Evolutionary conservation across 1,284 basidiomycete species (phyloP).

Genomic region (Rhodofomes roseus): DNA sequence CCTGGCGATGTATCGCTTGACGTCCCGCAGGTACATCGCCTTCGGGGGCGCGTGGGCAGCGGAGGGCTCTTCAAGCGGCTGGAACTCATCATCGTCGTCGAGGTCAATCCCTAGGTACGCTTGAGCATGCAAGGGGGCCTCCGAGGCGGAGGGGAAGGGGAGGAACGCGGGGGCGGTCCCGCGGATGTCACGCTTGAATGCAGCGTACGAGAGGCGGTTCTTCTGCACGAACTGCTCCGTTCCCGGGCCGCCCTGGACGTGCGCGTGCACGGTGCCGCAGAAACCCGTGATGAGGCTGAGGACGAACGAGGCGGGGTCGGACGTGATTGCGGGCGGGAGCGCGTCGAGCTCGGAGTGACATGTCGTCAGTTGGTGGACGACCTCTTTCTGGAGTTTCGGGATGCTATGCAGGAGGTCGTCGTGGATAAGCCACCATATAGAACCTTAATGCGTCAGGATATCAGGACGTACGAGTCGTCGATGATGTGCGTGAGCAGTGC

Average conservation of each 20-base stretch:
- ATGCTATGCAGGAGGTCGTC: conserved; percentile 33
- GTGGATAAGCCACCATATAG: no score
- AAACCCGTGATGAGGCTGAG: conserved; percentile 43
- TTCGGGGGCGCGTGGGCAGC: no score
- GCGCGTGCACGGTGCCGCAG: conserved; percentile 32
- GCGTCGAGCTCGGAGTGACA: conserved; percentile 33
- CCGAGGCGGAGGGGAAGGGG: conserved; percentile 1
- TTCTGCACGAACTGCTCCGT: conserved; percentile 34
- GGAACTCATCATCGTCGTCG: conserved; percentile 5
- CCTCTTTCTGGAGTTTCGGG: conserved; percentile 33
- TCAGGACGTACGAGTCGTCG: conserved; percentile 41
- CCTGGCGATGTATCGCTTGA: conserved; percentile 19
- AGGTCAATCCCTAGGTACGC: not conserved
- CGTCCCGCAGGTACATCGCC: conserved; percentile 18
- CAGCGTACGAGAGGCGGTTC: conserved; percentile 30
- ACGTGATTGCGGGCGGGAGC: conserved; percentile 39
- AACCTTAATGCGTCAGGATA: not conserved
- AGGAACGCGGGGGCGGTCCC: conserved; percentile 8
- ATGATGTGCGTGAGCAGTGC: conserved; percentile 48
- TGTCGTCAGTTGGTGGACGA: conserved; percentile 32
- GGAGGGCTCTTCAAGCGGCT: not conserved
- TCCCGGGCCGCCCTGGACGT: conserved; percentile 33
- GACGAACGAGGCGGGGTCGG: conserved; percentile 44
- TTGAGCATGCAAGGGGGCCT: not conserved
- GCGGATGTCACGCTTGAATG: conserved; percentile 34